Base-by-base conservation (phyloP, 2,329 filamentous ascomycete species). In the Scedosporium aurantiacum region DNA sequence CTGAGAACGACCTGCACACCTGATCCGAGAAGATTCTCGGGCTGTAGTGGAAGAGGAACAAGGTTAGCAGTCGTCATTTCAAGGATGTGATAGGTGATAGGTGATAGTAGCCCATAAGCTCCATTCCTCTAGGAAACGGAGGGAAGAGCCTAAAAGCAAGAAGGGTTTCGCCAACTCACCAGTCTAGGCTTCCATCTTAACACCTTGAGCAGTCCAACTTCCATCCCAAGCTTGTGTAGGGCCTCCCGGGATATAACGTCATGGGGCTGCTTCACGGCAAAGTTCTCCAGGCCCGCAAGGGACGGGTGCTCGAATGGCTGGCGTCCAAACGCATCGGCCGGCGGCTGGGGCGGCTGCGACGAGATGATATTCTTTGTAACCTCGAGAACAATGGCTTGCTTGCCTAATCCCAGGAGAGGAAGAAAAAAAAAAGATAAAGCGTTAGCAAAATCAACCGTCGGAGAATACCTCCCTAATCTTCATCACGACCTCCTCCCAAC, bases 151-250 rank as follows among this genome's bases (percentile, higher is more conserved):
- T 5, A 21, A 57, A 5, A 5, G 23, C 5, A 40, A 47, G 0
- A 32, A 10, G 32, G 32, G 14, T 4, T 37, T 10, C 10, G 1
- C 10, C 32, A 60, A 72, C 84, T 70, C 78, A 96, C 91, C 77
- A 88, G 81, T 76, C 83, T 85, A 28, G 94, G 94, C 73, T 89
- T 90, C 94, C 94, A 97, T 75, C 94, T 81, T 66, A 96, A 76
- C 25, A 97, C 90, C 45, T 83, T 81, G 62, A 83, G 75, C 69
- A 99, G 70, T 0, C 90, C 89, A 63, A 90, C 86, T 28, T 83
- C 80, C 45, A 81, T 74, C 14, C 88, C 93, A 63, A 99, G 73
- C 61, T 76, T 76, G 40, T 85, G 80, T 63, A 97, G 70, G 68
- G 87, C 85, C 54, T 81, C 76, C 70, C 87, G 86, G 61, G 83